phyloP scores from a whole-genome alignment of 2,329 filamentous ascomycete genomes.

The Microsporum audouinii region DNA sequence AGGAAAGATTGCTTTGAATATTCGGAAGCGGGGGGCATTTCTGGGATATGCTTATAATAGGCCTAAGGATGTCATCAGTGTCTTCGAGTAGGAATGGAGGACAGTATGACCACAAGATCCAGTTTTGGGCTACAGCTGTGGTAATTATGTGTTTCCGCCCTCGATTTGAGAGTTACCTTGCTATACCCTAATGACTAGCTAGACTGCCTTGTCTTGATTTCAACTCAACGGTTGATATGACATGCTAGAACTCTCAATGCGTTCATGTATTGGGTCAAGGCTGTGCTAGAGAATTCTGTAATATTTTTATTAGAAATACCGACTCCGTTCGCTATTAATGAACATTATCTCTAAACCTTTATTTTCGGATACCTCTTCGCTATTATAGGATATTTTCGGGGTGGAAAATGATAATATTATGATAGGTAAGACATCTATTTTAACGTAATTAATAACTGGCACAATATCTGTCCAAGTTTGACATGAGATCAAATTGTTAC shows the following conservation, averaged over 20 bases:
- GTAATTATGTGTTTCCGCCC: background rate
- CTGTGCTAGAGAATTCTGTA: background rate
- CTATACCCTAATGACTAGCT: background rate
- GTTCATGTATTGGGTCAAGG: background rate
- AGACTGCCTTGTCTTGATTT: background rate
- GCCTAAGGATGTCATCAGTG: slow-evolving; percentile 27
- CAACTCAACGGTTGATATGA: no score
- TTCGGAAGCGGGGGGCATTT: slow-evolving; percentile 74
- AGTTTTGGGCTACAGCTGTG: background rate
- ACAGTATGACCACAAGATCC: slow-evolving; percentile 7
- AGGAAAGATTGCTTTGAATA: slow-evolving; percentile 58
- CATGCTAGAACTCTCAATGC: background rate
- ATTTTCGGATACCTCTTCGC: no score
- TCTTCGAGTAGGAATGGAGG: slow-evolving; percentile 26
- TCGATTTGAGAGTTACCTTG: background rate
- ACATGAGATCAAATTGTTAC: background rate
- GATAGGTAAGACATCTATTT: no score
- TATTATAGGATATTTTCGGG: no score
- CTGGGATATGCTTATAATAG: slow-evolving; percentile 75
- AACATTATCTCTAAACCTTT: background rate
- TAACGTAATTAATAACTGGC: background rate
- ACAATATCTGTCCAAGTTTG: background rate
- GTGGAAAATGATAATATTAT: no score
- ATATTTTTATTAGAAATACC: background rate
- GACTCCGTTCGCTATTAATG: background rate